A percentile compares a stretch with the other conserved stretches of the same genome.
phyloP scores from a whole-genome alignment of 1,284 basidiomycete species.

The Tausonia pullulans region DNA sequence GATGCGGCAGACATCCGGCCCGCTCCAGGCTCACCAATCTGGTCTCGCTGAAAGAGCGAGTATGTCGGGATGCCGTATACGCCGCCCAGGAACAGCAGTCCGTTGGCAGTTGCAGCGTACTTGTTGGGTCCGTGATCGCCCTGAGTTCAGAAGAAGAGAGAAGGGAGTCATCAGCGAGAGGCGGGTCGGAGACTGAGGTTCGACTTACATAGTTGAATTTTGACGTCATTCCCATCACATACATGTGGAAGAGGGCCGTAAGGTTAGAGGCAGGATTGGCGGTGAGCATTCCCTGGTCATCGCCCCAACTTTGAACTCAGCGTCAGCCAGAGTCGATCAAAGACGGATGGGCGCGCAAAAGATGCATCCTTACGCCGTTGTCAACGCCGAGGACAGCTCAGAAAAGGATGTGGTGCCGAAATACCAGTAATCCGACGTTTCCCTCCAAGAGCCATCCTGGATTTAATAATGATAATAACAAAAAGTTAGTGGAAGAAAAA shows the following conservation, averaged over 20 bases:
- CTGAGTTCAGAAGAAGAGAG: no score
- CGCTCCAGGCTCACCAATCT: conserved; percentile 23
- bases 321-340: no score
- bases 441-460: no score
- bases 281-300: conserved; percentile 60
- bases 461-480: no score
- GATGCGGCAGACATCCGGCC: no score
- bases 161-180: no score
- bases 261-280: conserved; percentile 58
- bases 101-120: conserved; percentile 41
- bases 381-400: conserved; percentile 76
- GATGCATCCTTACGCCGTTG: conserved; percentile 51
- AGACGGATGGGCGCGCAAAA: no score
- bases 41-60: conserved; percentile 86
- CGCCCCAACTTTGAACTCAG: conserved; percentile 39
- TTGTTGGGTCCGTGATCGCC: conserved; percentile 48
- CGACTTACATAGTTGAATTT: conserved; percentile 62
- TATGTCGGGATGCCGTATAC: conserved; percentile 60
- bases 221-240: conserved; percentile 68
- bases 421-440: conserved; percentile 36
- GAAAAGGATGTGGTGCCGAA: conserved; percentile 86
- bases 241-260: conserved; percentile 86
- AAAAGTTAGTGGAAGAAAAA: no score
- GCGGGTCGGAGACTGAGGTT: no score
- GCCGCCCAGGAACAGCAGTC: conserved; percentile 50